A percentile compares a stretch with the other conserved stretches of the same genome.
phyloP scores from a whole-genome alignment of 768 basidiomycete species.

The Trametes cubensis region DNA sequence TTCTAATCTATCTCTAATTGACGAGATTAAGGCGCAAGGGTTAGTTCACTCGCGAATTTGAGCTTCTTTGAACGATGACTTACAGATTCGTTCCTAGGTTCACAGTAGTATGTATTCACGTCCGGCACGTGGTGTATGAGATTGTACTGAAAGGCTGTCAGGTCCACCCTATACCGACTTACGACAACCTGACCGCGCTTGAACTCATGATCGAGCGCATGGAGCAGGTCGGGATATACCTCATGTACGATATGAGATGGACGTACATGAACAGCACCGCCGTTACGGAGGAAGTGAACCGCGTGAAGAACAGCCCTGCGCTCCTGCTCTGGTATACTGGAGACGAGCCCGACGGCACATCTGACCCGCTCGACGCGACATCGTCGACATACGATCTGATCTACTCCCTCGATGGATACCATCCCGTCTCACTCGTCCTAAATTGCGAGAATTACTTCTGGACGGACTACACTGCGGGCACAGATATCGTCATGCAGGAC shows the following conservation, averaged over 20 bases:
- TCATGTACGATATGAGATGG: slow-evolving; percentile 85
- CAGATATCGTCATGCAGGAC: slow-evolving; percentile 75
- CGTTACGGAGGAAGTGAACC: slow-evolving; percentile 69
- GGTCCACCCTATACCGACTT: slow-evolving; percentile 75
- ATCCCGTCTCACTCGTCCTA: slow-evolving; percentile 57
- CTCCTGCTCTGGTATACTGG: slow-evolving; percentile 75
- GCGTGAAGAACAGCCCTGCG: slow-evolving; percentile 66
- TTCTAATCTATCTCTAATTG: slow-evolving; percentile 52
- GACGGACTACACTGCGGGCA: slow-evolving; percentile 56
- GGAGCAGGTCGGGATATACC: slow-evolving; percentile 68
- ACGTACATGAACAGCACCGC: slow-evolving; percentile 66
- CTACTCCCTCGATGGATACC: slow-evolving; percentile 55
- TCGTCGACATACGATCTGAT: slow-evolving; percentile 48
- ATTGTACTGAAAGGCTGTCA: slow-evolving; percentile 19
- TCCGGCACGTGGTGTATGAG: neutral
- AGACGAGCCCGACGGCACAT: slow-evolving; percentile 74
- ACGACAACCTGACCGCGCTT: slow-evolving; percentile 59
- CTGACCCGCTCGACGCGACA: slow-evolving; percentile 68
- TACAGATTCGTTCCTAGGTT: slow-evolving; percentile 37
- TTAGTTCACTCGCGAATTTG: slow-evolving; percentile 12
- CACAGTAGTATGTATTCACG: slow-evolving; percentile 37
- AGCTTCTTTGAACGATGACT: neutral
- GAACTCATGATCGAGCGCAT: slow-evolving; percentile 65
- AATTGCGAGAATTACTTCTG: slow-evolving; percentile 68
- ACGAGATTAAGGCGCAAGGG: slow-evolving; percentile 64